A percentile compares a stretch with the other conserved stretches of the same genome.
Conservation (phyloP, 202 grass and related monocot species). For the Dendrocalamus latiflorus region DNA sequence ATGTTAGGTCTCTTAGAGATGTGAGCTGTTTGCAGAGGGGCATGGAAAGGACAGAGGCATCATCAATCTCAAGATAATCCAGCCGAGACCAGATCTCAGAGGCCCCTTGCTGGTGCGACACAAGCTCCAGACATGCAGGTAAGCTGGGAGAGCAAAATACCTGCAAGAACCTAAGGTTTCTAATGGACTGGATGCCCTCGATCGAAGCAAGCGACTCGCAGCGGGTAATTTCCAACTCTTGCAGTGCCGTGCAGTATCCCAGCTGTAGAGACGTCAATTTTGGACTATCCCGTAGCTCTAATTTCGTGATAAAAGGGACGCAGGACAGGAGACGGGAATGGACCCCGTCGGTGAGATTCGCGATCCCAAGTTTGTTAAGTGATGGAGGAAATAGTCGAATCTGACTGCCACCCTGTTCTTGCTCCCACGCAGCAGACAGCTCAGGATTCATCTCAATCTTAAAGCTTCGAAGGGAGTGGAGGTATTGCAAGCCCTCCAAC, state of each 20-base stretch:
- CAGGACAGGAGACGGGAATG: not conserved
- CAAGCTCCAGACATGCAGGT: not conserved
- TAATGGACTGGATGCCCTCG: not conserved
- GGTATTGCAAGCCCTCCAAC: no score
- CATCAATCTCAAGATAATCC: not conserved
- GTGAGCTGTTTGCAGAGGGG: not conserved
- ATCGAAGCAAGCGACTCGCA: not conserved
- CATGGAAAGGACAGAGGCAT: not conserved
- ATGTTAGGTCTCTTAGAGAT: accelerated
- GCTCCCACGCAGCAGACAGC: no score
- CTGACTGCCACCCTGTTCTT: not conserved
- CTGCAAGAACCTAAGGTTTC: not conserved
- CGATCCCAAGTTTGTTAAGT: not conserved
- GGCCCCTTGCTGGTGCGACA: not conserved
- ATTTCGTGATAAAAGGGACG: not conserved
- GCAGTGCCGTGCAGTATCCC: not conserved
- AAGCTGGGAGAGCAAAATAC: not conserved
- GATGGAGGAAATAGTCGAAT: not conserved
- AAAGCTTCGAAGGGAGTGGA: no score
- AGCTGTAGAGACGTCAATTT: not conserved
- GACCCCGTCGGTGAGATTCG: accelerated
- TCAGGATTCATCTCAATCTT: no score
- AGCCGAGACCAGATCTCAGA: not conserved
- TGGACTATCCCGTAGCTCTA: not conserved
- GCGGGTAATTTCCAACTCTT: not conserved